Percentiles rank a stretch among this genome's conserved stretches.
phyloP scores from a whole-genome alignment of 2,329 filamentous ascomycete genomes.

The Parascedosporium putredinis region DNA sequence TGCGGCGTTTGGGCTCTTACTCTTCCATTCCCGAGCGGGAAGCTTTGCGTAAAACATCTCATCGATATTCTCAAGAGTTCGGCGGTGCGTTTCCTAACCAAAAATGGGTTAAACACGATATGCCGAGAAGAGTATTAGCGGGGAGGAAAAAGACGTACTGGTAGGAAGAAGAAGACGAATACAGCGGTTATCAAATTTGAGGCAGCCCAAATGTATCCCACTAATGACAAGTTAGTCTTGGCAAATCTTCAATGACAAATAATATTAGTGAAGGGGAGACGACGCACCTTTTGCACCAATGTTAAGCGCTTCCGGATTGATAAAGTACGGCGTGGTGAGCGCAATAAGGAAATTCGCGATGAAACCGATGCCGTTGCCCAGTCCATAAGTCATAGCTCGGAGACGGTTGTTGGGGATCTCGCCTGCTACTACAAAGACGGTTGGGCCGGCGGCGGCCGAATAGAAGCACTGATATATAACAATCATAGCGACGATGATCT shows the following conservation, averaged over 20 bases:
- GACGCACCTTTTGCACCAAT: constrained; percentile 9
- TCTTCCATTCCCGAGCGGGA: constrained; percentile 9
- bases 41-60: constrained; percentile 9
- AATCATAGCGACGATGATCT: constrained; percentile 9
- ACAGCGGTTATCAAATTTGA: constrained; percentile 7
- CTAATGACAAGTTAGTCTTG: neutral
- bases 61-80: constrained; percentile 8
- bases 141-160: constrained; percentile 9
- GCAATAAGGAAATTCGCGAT: constrained; percentile 8
- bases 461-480: constrained; percentile 9
- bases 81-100: constrained; percentile 8
- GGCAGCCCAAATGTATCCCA: constrained; percentile 9
- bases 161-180: constrained; percentile 10
- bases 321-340: constrained; percentile 9
- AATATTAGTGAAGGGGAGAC: too few relatives aligned
- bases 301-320: constrained; percentile 9
- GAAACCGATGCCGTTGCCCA: constrained; percentile 8
- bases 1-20: neutral
- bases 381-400: constrained; percentile 8
- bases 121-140: neutral
- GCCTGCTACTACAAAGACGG: constrained; percentile 6
- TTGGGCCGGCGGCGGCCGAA: constrained; percentile 6
- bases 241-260: neutral
- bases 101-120: neutral
- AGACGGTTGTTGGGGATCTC: constrained; percentile 9